These are phyloP conservation scores for Sclerotinia subarctica DNA, from an alignment of 2,329 filamentous ascomycete species.

Conservation along the genomic window DNA sequence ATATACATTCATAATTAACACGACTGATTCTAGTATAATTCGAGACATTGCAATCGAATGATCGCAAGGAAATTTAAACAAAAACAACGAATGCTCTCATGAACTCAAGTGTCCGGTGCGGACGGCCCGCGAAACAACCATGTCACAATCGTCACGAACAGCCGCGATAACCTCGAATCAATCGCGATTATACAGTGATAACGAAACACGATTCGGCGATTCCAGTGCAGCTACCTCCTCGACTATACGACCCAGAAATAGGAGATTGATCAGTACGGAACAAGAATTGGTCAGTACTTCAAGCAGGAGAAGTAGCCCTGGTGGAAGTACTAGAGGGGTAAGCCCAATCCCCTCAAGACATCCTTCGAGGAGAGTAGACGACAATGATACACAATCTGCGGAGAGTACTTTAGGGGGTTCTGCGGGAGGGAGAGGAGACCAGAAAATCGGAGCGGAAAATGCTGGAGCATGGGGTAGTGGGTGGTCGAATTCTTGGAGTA, in stretches of 20 bases:
- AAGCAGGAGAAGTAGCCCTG: conserved; percentile 35
- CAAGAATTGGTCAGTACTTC: conserved; percentile 35
- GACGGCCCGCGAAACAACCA: conserved; percentile 28
- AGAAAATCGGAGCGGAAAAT: conserved; percentile 8
- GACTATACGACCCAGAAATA: conserved; percentile 35
- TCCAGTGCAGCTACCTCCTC: conserved; percentile 19
- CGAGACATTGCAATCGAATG: not conserved
- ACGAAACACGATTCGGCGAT: conserved; percentile 13
- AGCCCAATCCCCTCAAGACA: conserved; percentile 50
- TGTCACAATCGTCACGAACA: conserved; percentile 24
- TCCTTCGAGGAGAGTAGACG: conserved; percentile 28
- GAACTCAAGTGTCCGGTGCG: conserved; percentile 28
- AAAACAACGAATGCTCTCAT: conserved; percentile 28
- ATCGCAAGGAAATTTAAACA: not conserved
- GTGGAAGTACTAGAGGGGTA: conserved; percentile 44
- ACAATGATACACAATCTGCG: conserved; percentile 12
- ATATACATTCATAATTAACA: conserved; percentile 9
- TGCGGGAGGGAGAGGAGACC: conserved; percentile 12
- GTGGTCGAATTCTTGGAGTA: conserved; percentile 37
- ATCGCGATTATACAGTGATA: conserved; percentile 20
- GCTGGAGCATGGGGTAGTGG: conserved; percentile 22
- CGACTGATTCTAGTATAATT: not conserved
- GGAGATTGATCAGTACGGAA: conserved; percentile 34
- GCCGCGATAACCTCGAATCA: conserved; percentile 23
- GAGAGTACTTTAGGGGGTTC: conserved; percentile 1